These are phyloP conservation scores for Vairimorpha apis DNA, from an alignment of 371 early-diverging fungal species.

Conservation along the genomic window DNA sequence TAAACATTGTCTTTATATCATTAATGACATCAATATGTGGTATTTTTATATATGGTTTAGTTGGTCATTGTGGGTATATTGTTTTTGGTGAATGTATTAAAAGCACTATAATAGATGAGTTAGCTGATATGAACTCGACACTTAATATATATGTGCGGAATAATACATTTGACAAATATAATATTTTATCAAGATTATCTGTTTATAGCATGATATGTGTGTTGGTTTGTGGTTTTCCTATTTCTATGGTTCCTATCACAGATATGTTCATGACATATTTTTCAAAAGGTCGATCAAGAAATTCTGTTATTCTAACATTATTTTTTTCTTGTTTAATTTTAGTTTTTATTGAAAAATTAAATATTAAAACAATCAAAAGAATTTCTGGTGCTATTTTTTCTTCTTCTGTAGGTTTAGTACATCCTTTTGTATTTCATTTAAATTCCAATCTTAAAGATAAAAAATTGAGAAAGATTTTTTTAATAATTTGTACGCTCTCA, in stretches of 20 bases:
- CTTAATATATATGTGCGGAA: constrained; percentile 8
- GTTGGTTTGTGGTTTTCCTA: constrained; percentile 22
- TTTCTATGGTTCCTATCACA: constrained; percentile 17
- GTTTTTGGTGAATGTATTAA: constrained; percentile 20
- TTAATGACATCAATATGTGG: constrained; percentile 25
- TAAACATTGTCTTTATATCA: constrained; percentile 43
- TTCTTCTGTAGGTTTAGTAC: constrained; percentile 23
- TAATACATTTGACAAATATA: constrained; percentile 21
- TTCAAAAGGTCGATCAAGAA: constrained; percentile 6
- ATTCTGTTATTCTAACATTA: background rate
- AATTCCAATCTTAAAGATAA: no score
- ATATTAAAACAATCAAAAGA: constrained; percentile 31
- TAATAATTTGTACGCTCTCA: background rate
- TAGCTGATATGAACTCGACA: background rate
- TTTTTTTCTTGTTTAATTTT: background rate
- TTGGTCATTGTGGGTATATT: constrained; percentile 49
- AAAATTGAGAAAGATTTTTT: background rate
- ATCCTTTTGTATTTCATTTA: constrained; percentile 29
- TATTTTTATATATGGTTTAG: constrained; percentile 41
- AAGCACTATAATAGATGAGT: constrained; percentile 17
- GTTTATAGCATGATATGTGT: constrained; percentile 19
- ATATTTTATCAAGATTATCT: constrained; percentile 26
- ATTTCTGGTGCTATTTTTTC: constrained; percentile 29
- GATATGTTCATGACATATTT: constrained; percentile 22
- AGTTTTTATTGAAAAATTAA: constrained; percentile 20